phyloP scores from a whole-genome alignment of 129 eudicot genomes.

The Escallonia herrerae region DNA sequence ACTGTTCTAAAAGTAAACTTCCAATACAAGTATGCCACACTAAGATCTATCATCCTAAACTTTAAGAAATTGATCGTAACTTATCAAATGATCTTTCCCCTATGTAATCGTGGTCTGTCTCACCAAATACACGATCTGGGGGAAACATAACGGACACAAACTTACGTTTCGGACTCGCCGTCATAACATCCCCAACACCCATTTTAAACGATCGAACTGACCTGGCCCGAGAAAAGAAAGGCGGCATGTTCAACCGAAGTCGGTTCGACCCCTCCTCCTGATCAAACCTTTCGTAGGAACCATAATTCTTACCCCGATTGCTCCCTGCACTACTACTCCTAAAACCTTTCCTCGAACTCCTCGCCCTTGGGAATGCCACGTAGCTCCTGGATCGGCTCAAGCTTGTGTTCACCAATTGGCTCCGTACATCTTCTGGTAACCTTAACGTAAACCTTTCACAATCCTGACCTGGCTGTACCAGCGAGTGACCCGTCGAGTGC shows the following conservation, averaged over 20 bases:
- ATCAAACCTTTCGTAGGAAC: conserved; percentile 22
- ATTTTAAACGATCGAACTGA: conserved; percentile 34
- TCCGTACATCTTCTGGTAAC: conserved; percentile 46
- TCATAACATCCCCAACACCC: not conserved
- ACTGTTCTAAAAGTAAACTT: too few relatives aligned
- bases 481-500: conserved; percentile 56
- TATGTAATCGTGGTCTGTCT: not conserved
- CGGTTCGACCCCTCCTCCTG: conserved; percentile 32
- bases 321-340: conserved; percentile 17
- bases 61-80: too few relatives aligned
- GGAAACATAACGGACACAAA: not conserved
- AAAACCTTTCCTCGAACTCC: conserved; percentile 28
- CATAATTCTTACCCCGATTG: conserved; percentile 14
- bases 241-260: conserved; percentile 29
- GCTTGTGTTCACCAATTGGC: conserved; percentile 13
- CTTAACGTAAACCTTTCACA: conserved; percentile 53
- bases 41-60: too few relatives aligned
- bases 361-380: conserved; percentile 12
- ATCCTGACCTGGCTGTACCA: conserved; percentile 28
- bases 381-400: conserved; percentile 15
- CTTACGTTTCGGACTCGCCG: not conserved
- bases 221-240: conserved; percentile 23
- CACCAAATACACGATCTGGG: not conserved
- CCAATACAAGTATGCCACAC: too few relatives aligned
- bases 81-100: not conserved